Evolutionary conservation across 2,329 filamentous ascomycete species (phyloP).

Genomic region (Neonectria magnoliae): DNA sequence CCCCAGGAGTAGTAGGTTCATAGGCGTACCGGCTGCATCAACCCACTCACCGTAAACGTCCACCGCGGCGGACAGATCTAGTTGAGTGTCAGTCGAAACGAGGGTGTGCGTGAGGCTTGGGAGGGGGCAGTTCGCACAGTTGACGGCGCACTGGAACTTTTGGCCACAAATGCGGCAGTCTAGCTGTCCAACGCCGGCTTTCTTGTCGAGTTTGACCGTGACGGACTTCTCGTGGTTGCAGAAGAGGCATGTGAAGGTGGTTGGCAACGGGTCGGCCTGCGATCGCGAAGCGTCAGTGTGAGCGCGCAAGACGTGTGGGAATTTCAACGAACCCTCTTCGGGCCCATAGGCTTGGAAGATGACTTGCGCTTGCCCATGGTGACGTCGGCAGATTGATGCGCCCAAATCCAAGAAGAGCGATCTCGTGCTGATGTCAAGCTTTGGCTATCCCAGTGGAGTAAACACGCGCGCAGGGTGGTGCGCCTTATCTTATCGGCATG

Average conservation of each 20-base stretch:
- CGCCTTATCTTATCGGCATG: slow-evolving; percentile 40
- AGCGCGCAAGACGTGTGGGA: slow-evolving; percentile 10
- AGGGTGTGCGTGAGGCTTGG: slow-evolving; percentile 19
- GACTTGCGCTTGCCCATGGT: slow-evolving; percentile 94
- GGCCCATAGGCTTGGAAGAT: slow-evolving; percentile 81
- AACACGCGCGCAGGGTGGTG: slow-evolving; percentile 30
- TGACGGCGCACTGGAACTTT: slow-evolving; percentile 90
- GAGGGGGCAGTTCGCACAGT: slow-evolving; percentile 69
- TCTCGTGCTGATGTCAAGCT: slow-evolving; percentile 40
- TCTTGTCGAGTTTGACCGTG: slow-evolving; percentile 92
- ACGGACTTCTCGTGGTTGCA: slow-evolving; percentile 98
- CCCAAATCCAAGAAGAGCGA: slow-evolving; percentile 31
- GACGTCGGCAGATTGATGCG: slow-evolving; percentile 32
- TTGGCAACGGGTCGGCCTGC: slow-evolving; percentile 77
- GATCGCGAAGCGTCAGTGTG: slow-evolving; percentile 25
- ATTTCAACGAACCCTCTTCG: slow-evolving; percentile 74
- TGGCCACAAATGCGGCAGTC: slow-evolving; percentile 95
- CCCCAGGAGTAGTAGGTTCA: neutral
- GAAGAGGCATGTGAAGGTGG: slow-evolving; percentile 95
- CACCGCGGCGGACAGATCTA: slow-evolving; percentile 88
- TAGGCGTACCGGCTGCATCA: slow-evolving; percentile 75
- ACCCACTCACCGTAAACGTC: slow-evolving; percentile 99
- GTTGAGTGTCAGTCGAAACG: slow-evolving; percentile 28
- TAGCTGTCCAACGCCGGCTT: slow-evolving; percentile 83
- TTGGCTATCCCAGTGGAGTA: slow-evolving; percentile 27